Evolutionary conservation across 352 stramenopile species (phyloP), one percentile per base, ranked within the genome.

Genomic region (Pythium graminicola): DNA sequence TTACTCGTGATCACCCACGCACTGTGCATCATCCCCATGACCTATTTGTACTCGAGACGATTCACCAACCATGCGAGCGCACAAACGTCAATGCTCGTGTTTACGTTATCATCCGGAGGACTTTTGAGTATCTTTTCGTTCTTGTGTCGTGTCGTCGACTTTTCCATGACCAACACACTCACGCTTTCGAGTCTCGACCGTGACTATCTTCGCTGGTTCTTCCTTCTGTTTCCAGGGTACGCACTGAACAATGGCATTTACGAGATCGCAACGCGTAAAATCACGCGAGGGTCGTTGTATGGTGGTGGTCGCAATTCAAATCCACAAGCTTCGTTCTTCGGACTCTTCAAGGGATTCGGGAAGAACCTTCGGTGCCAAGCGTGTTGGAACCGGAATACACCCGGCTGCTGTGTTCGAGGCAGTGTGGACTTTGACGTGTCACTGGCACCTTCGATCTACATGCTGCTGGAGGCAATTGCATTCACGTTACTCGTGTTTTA

Each of bases 41-140:
- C 73, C 13, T 87, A 86, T 42, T 49, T 87, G 24, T 81, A 85
- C 22, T 77, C 68, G 4, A 69, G 74, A 20, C 68, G 69, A n/a
- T 88, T 85, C 42, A 72, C 60, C 16, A 78, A 80, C 50, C 72
- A 86, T 43, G 70, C 74, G 1, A 65, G 60, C 6, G 79, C 76
- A 1, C 79, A 90, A 48, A 86, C 72, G n/a, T 78, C 70, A 6
- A 57, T 86, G 40, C 60, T 90, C 22, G 72, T 86, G 5, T 81
- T 90, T 38, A 62, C 64, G 1, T 62, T 90, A 0, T 69, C 73
- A 17, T 76, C 73, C 0, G 79, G 74, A 17, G 74, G 72, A 6
- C 54, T 89, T 41, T 55, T 89, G 20, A 86, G 75, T 38, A 86
- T 89, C 39, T 82, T 89, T 47, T 89, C 78, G 31, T 86, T 89